Evolutionary conservation across 805 yeast genomes (phyloP).

Genomic region (Saturnispora galanensis): DNA sequence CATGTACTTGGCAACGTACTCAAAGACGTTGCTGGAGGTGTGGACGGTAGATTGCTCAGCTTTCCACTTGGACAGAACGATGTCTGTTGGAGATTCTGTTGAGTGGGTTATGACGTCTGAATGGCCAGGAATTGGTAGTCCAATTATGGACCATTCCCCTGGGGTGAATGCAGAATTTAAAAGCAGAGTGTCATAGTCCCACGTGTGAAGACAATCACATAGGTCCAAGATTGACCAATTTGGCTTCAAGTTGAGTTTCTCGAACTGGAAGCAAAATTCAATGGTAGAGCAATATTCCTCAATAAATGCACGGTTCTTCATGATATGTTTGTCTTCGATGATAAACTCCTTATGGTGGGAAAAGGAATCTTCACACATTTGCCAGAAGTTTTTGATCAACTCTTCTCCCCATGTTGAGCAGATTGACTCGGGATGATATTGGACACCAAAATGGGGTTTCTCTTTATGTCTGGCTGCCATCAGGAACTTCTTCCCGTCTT

Average conservation of each 20-base stretch:
- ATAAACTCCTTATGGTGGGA: constrained; percentile 20
- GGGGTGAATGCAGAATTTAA: constrained; percentile 76
- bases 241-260: constrained; percentile 5
- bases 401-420: constrained; percentile 62
- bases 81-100: constrained; percentile 29
- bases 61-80: constrained; percentile 26
- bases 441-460: constrained; percentile 83
- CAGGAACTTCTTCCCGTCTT: constrained; percentile 29
- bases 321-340: constrained; percentile 17
- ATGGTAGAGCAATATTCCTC: constrained; percentile 5
- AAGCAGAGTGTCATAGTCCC: constrained; percentile 40
- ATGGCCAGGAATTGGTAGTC: constrained; percentile 42
- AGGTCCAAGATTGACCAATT: constrained; percentile 23
- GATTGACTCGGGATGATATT: constrained; percentile 94
- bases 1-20: constrained; percentile 41
- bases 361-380: constrained; percentile 20
- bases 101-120: constrained; percentile 54
- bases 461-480: constrained; percentile 69
- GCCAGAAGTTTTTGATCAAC: constrained; percentile 56
- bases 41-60: neutral
- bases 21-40: constrained; percentile 37
- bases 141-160: constrained; percentile 83
- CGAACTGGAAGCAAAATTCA: constrained; percentile 14
- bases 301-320: constrained; percentile 20
- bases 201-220: constrained; percentile 35